Percentiles rank a stretch among this genome's conserved stretches.
These are phyloP conservation scores for Aspergillus carlsbadensis DNA, from an alignment of 495 filamentous ascomycete species.

Conservation along the genomic window DNA sequence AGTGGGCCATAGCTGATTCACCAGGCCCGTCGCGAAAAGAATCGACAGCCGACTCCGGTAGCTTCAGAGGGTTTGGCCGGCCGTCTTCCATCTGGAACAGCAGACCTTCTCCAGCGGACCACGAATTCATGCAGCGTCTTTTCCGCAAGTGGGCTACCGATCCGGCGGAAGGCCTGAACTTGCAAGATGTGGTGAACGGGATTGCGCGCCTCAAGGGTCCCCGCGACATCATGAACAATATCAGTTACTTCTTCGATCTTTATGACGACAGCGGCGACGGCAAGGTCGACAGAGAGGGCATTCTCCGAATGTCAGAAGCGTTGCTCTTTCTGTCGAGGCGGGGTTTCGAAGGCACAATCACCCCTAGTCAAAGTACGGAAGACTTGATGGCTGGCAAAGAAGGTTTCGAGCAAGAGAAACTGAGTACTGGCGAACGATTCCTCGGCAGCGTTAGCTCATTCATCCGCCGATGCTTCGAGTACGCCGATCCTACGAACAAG, in stretches of 20 bases:
- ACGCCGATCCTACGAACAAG: constrained; percentile 84
- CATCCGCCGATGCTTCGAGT: constrained; percentile 95
- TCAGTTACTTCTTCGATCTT: constrained; percentile 95
- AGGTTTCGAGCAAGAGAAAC: constrained; percentile 31
- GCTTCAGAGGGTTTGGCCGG: constrained; percentile 46
- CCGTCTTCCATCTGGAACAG: constrained; percentile 72
- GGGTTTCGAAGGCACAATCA: constrained; percentile 73
- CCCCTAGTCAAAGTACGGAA: constrained; percentile 45
- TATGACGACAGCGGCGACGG: constrained; percentile 93
- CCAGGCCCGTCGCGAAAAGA: constrained; percentile 59
- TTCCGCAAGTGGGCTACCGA: constrained; percentile 86
- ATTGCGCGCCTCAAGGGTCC: constrained; percentile 88
- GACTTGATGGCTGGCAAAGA: constrained; percentile 28
- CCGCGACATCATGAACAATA: constrained; percentile 93
- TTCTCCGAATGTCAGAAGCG: constrained; percentile 90
- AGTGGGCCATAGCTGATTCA: constrained; percentile 87
- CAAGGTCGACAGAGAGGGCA: constrained; percentile 94
- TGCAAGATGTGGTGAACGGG: constrained; percentile 90
- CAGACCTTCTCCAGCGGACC: constrained; percentile 79
- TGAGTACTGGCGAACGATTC: constrained; percentile 73
- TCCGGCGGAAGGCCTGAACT: constrained; percentile 67
- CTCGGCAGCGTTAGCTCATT: constrained; percentile 91
- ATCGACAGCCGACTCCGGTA: constrained; percentile 49
- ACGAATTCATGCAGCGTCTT: constrained; percentile 90
- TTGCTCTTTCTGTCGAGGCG: constrained; percentile 87